These are phyloP conservation scores for Podila epigama DNA, from an alignment of 192 early-diverging fungal species.

Conservation along the genomic window DNA sequence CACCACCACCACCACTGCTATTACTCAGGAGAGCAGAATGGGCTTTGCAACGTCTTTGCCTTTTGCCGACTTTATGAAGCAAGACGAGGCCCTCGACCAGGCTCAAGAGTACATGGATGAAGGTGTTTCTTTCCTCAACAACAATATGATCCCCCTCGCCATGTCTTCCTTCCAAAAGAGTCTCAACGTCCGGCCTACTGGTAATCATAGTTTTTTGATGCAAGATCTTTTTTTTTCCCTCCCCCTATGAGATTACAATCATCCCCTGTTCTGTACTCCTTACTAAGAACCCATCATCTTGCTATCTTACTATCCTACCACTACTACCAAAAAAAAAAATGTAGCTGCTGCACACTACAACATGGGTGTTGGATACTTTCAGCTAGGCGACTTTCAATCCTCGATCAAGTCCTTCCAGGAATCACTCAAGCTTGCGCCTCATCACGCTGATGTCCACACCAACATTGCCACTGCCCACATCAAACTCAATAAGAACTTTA, in stretches of 20 bases:
- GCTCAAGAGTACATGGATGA: slow-evolving; percentile 46
- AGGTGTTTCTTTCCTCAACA: slow-evolving; percentile 32
- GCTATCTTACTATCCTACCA: too few relatives aligned
- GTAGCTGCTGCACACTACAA: slow-evolving; percentile 47
- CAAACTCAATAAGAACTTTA: slow-evolving; percentile 28
- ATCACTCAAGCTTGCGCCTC: slow-evolving; percentile 33
- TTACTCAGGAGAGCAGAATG: neutral
- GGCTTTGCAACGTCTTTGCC: slow-evolving; percentile 4
- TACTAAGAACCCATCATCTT: too few relatives aligned
- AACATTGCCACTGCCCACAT: slow-evolving; percentile 42
- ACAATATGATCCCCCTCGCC: slow-evolving; percentile 41
- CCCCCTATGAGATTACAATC: neutral
- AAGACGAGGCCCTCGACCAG: slow-evolving; percentile 14
- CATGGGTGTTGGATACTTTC: slow-evolving; percentile 46
- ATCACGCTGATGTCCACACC: slow-evolving; percentile 44
- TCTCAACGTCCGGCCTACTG: slow-evolving; percentile 44
- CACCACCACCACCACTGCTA: neutral
- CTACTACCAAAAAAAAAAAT: too few relatives aligned
- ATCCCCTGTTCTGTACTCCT: too few relatives aligned
- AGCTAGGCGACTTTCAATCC: slow-evolving; percentile 41
- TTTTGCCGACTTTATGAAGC: slow-evolving; percentile 31
- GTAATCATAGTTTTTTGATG: neutral
- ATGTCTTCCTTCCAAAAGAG: slow-evolving; percentile 49
- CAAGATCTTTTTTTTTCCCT: neutral
- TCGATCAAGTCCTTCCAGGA: slow-evolving; percentile 47